phyloP scores from a whole-genome alignment of 75 land plant species.

The Pinus tabuliformis region DNA sequence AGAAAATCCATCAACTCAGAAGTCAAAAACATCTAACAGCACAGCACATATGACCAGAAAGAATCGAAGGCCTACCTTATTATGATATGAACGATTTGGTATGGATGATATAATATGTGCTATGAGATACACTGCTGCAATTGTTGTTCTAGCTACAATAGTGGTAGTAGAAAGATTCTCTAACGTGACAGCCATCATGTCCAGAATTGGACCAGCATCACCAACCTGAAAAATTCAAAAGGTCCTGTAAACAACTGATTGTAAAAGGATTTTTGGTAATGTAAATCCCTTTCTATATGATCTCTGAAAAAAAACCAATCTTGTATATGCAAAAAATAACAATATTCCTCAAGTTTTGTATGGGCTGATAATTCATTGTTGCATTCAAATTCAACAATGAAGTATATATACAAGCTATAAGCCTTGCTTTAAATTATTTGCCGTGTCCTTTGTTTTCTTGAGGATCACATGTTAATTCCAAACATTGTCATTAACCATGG shows the following conservation, averaged over 20 bases:
- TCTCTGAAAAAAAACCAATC: not conserved
- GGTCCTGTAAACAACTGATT: not conserved
- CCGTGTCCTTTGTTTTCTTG: not conserved
- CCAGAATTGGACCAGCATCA: constrained; percentile 75
- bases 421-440: not conserved
- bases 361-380: not conserved
- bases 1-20: not conserved
- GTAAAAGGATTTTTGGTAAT: not conserved
- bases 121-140: constrained; percentile 60
- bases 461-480: not conserved
- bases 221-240: constrained; percentile 50
- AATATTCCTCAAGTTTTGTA: not conserved
- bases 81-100: constrained; percentile 67
- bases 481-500: not conserved
- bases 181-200: constrained; percentile 72
- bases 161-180: constrained; percentile 61
- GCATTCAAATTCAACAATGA: not conserved
- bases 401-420: not conserved
- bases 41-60: not conserved
- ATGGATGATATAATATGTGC: constrained; percentile 76
- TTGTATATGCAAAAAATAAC: not conserved
- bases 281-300: not conserved
- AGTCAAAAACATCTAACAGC: not conserved
- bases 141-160: constrained; percentile 57
- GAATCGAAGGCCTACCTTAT: constrained; percentile 39